Evolutionary conservation across 306 rosid species (phyloP), one percentile per base, ranked within the genome.

Genomic region (Malus sylvestris): DNA sequence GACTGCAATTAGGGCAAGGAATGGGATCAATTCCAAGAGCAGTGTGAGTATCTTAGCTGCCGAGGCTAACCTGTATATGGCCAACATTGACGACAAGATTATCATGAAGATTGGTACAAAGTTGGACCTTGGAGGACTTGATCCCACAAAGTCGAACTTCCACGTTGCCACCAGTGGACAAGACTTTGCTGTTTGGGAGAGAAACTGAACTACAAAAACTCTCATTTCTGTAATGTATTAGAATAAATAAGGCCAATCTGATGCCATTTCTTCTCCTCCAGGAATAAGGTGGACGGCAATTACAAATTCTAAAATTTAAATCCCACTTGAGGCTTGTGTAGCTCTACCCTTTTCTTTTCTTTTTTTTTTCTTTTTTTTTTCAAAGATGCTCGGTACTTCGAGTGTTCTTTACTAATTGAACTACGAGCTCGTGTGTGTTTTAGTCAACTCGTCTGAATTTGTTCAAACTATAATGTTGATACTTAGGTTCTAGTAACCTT

Each of bases 101-200:
- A 80, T 93, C 0, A 81, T 87, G 84, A 93, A 93, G 87, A 89
- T 93, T 46, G 96, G 97, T 15, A 85, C 93, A 3, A 87, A 81
- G 68, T 8, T 23, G 79, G 87, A 81, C 30, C 79, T 87, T 71
- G 94, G 91, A 60, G 83, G 85, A 42, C 86, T 83, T 53, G 59
- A 88, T 81, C 97, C 97, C 55, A 61, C 67, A 5, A 27, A 61
- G 38, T 55, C 87, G 12, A 84, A 86, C 71, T 85, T 74, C 77
- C 75, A 12, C 1, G 69, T 87, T 57, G 87, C 88, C 25, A 32
- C 90, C 10, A 81, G 89, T 64, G 97, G 97, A 46, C 61, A 81
- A 57, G 83, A 89, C 42, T 93, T 83, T 57, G 89, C 89, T 6
- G 97, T 90, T 32, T 90, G 96, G 96, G 91, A 86, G 81, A 82